Percentiles rank a stretch among this genome's conserved stretches.
phyloP scores from a whole-genome alignment of 1,139 yeast genomes.

The Sporopachydermia cereana region DNA sequence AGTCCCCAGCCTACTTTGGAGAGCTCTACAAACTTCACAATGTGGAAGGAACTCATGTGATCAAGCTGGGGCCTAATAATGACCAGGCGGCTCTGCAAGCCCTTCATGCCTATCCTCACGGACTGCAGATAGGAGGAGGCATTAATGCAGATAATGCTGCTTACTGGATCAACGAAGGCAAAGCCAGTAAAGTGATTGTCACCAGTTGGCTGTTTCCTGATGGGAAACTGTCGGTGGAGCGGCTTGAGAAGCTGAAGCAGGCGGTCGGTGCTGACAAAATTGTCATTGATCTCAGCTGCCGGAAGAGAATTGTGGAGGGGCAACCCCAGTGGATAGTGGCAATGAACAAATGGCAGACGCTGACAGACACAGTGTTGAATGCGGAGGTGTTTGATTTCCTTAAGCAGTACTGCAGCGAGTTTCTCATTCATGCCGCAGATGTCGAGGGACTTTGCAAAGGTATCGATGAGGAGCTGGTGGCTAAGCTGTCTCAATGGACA shows the following conservation, averaged over 20 bases:
- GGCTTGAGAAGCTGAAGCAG: conserved; percentile 36
- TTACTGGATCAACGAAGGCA: conserved; percentile 50
- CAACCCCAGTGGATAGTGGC: conserved; percentile 71
- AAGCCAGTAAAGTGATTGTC: conserved; percentile 80
- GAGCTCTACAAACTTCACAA: conserved; percentile 46
- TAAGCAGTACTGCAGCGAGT: conserved; percentile 65
- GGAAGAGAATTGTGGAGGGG: conserved; percentile 28
- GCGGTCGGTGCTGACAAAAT: conserved; percentile 53
- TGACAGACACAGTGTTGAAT: conserved; percentile 53
- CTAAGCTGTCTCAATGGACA: conserved; percentile 66
- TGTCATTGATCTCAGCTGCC: conserved; percentile 88
- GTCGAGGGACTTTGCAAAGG: conserved; percentile 95
- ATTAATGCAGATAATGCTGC: conserved; percentile 62
- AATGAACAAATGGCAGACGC: conserved; percentile 92
- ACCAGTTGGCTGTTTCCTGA: conserved; percentile 82
- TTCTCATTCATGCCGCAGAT: conserved; percentile 93
- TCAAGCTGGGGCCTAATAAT: conserved; percentile 78
- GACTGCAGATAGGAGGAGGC: conserved; percentile 89
- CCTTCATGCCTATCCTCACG: conserved; percentile 56
- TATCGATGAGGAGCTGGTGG: conserved; percentile 69
- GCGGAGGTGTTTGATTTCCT: conserved; percentile 41
- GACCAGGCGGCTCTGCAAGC: conserved; percentile 79
- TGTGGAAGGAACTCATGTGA: conserved; percentile 79
- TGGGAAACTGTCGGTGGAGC: conserved; percentile 42
- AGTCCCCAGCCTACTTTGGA: conserved; percentile 71